Evolutionary conservation across 2,329 filamentous ascomycete species (phyloP), one percentile per base, ranked within the genome.

Genomic region (Ophiostoma sp.): DNA sequence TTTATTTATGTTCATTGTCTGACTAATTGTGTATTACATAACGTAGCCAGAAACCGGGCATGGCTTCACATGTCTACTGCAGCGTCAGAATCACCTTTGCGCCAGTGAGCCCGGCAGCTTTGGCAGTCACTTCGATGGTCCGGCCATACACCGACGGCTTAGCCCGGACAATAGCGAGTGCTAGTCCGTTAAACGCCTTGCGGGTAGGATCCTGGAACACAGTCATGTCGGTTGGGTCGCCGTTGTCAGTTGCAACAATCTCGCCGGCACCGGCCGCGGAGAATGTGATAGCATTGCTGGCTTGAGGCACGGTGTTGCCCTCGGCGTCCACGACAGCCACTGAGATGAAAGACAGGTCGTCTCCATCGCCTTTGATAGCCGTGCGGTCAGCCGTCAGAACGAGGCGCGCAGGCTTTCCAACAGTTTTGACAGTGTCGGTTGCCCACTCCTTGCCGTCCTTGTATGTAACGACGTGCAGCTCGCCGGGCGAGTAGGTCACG

Each of bases 191-290:
- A 66, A 80, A 81, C 0, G 79, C 79, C 55, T 79, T 78, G 14
- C 81, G 75, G 45, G 74, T 75, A 7, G 71, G 70, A 3, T 77
- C 78, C 0, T 79, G 77, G 71, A 83, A 83, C 1, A 77, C 72
- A 1, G 75, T 78, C 72, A 81, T 75, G 68, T 83, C 81, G 1
- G 78, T 75, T 4, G 80, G 80, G 67, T 84, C 78, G 1, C 83
- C 83, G 66, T 84, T 85, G 66, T 85, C 82, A 0, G 83, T 85
- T 0, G 80, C 75, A 1, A 82, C 77, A 60, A 85, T 80, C 72
- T 79, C 75, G 0, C 79, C 84, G 0, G 78, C 76, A 0, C 80
- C 82, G 0, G 73, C 73, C 2, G 83, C 70, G 0, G 78, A 77
- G 70, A 85, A 85, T 0, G 75, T 78, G 55, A 85, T 76, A 14